Evolutionary conservation across 495 filamentous ascomycete species (phyloP).

Genomic region (Sordaria brevicollis): DNA sequence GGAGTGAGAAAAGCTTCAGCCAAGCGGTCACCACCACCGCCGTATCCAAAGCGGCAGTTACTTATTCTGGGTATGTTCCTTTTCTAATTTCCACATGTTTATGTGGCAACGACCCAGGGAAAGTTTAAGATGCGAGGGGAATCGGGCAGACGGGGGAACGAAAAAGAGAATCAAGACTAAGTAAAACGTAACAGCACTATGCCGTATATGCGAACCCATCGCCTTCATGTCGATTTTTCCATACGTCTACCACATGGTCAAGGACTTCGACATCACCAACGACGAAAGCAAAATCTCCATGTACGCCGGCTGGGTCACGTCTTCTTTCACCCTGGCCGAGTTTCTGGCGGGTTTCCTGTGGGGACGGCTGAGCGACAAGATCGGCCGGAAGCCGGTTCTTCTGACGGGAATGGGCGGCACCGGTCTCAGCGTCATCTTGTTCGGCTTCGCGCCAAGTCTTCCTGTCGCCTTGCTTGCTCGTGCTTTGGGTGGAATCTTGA

Average conservation of each 20-base stretch:
- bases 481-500: conserved; percentile 82
- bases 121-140: too few species aligned
- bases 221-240: conserved; percentile 99
- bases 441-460: conserved; percentile 82
- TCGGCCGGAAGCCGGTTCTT: conserved; percentile 88
- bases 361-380: conserved; percentile 84
- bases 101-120: conserved; percentile 1
- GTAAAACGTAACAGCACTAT: conserved; percentile 57
- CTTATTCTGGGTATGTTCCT: conserved; percentile 56
- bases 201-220: conserved; percentile 95
- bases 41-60: conserved; percentile 50
- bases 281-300: conserved; percentile 73
- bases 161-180: background rate
- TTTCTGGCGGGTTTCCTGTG: conserved; percentile 83
- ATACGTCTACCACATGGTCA: conserved; percentile 97
- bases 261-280: conserved; percentile 75
- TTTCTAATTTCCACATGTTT: background rate
- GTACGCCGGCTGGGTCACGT: conserved; percentile 94
- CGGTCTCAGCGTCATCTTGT: conserved; percentile 84
- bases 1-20: background rate
- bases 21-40: conserved; percentile 19
- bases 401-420: conserved; percentile 82
- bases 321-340: conserved; percentile 91
- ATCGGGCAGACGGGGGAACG: too few species aligned
- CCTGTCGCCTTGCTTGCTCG: conserved; percentile 77